These are phyloP conservation scores for Claviceps cyperi DNA, from an alignment of 2,329 filamentous ascomycete genomes.

Conservation along the genomic window DNA sequence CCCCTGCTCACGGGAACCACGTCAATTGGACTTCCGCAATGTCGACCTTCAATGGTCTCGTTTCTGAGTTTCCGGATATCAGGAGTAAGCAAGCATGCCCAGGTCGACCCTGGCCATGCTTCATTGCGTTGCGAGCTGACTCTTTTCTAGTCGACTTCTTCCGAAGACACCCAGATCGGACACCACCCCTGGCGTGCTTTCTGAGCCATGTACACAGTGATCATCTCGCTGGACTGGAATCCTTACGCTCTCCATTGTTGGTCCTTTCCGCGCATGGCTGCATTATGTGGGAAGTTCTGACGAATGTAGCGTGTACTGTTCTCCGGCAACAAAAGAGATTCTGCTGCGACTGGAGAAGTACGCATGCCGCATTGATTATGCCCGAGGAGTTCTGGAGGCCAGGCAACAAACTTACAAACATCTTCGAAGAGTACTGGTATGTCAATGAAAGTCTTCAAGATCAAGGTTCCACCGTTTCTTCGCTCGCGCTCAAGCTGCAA, in stretches of 20 bases:
- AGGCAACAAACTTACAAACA: conserved; percentile 63
- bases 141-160: conserved; percentile 64
- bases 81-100: conserved; percentile 31
- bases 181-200: conserved; percentile 66
- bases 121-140: background rate
- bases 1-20: background rate
- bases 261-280: background rate
- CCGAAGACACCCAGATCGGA: conserved; percentile 35
- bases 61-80: conserved; percentile 68
- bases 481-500: background rate
- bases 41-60: conserved; percentile 63
- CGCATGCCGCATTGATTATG: conserved; percentile 68
- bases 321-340: conserved; percentile 66
- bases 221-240: conserved; percentile 69
- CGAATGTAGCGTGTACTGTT: conserved; percentile 60
- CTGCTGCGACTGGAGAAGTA: conserved; percentile 68
- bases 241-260: conserved; percentile 59
- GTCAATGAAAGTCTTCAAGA: conserved; percentile 1
- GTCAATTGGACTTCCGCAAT: conserved; percentile 25
- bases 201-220: conserved; percentile 88
- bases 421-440: conserved; percentile 51
- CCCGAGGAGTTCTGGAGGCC: conserved; percentile 61
- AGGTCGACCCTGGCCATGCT: background rate
- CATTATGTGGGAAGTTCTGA: background rate
- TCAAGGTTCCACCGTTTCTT: background rate